Conservation (phyloP, 2,329 filamentous ascomycete genomes). For the Aspergillus pseudotamarii region DNA sequence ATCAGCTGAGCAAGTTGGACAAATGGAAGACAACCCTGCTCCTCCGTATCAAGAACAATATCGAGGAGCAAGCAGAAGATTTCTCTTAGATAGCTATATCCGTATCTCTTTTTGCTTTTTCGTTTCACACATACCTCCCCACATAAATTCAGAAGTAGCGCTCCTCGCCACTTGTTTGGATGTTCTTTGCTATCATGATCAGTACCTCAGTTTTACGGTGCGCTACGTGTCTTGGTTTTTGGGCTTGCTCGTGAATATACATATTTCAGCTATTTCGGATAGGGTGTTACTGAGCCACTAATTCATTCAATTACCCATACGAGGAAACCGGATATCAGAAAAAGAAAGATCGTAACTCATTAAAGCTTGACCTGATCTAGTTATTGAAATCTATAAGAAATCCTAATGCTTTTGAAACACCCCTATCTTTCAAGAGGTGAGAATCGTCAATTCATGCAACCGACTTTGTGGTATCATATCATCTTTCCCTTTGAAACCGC, state of each 20-base stretch:
- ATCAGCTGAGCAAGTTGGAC: constrained; percentile 90
- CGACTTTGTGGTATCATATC: constrained; percentile 33
- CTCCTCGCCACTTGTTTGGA: neutral
- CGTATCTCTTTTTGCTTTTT: constrained; percentile 5
- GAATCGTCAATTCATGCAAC: constrained; percentile 28
- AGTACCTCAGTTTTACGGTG: neutral
- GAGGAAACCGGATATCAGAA: neutral
- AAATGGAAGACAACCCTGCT: constrained; percentile 95
- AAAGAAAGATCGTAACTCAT: constrained; percentile 32
- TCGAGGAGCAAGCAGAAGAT: constrained; percentile 71
- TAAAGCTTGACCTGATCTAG: constrained; percentile 25
- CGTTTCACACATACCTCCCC: neutral
- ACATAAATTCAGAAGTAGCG: neutral
- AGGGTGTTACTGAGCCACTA: neutral
- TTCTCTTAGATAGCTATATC: constrained; percentile 57
- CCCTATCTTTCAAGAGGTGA: constrained; percentile 10
- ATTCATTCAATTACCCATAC: constrained; percentile 1
- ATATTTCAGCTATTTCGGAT: constrained; percentile 1
- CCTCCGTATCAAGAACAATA: constrained; percentile 78
- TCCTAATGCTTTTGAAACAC: constrained; percentile 27
- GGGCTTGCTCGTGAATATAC: neutral
- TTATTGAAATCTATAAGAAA: constrained; percentile 29
- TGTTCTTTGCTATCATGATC: neutral
- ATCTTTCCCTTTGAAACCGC: constrained; percentile 19
- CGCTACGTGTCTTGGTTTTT: neutral